These are phyloP conservation scores for Mortierella sp. DNA, from an alignment of 371 early-diverging fungal species.

Conservation along the genomic window DNA sequence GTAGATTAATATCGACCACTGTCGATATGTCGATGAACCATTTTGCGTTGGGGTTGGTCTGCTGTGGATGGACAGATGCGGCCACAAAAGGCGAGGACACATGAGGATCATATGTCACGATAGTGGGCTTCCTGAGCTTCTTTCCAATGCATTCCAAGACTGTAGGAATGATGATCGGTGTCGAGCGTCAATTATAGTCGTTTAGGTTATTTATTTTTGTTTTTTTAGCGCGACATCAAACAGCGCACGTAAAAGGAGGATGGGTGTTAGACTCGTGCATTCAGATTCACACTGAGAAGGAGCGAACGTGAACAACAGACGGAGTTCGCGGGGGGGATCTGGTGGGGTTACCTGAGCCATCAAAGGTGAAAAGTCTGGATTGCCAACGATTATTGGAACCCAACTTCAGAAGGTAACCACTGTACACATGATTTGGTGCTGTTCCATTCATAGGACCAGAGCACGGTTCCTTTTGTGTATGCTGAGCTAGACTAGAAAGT, in stretches of 20 bases:
- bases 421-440: slow-evolving; percentile 10
- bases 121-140: slow-evolving; percentile 24
- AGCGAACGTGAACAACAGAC: background rate
- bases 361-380: slow-evolving; percentile 50
- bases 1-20: slow-evolving; percentile 20
- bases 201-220: too few relatives aligned
- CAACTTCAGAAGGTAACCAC: slow-evolving; percentile 22
- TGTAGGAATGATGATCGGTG: background rate
- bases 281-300: background rate
- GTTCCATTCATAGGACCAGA: slow-evolving; percentile 8
- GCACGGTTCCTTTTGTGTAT: background rate
- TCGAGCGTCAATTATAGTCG: background rate
- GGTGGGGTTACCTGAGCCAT: slow-evolving; percentile 31
- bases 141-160: slow-evolving; percentile 44
- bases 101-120: slow-evolving; percentile 45
- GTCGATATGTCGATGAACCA: slow-evolving; percentile 38
- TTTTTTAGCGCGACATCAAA: too few relatives aligned
- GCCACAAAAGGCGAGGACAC: slow-evolving; percentile 47
- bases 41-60: slow-evolving; percentile 40
- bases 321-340: slow-evolving; percentile 1
- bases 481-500: too few relatives aligned
- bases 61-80: slow-evolving; percentile 16
- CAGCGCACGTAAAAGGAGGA: background rate
- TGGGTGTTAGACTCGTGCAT: background rate
- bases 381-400: slow-evolving; percentile 43